A percentile compares a stretch with the other conserved stretches of the same genome.
These are phyloP conservation scores for Nicotiana sylvestris DNA, from an alignment of 257 asterid genomes.

Conservation along the genomic window DNA sequence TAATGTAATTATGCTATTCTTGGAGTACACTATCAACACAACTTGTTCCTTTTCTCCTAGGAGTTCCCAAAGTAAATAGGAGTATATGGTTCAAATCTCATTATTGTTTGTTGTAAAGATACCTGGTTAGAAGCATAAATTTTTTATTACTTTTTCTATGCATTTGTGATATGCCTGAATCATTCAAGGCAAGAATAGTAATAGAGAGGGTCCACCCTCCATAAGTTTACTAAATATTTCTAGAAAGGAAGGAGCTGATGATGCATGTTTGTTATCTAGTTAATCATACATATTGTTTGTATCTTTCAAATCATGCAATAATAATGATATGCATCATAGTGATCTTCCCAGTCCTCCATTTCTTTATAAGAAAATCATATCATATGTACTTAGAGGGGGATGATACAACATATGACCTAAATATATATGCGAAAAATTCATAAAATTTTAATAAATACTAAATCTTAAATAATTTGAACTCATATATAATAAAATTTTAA, in stretches of 20 bases:
- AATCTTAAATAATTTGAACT: too few species aligned
- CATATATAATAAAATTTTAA: too few species aligned
- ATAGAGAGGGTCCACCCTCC: constrained; percentile 5
- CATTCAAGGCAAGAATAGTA: background rate
- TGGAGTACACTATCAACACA: background rate
- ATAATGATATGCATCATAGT: background rate
- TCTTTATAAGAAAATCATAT: background rate
- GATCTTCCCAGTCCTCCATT: background rate
- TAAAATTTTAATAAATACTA: background rate
- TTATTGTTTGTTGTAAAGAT: background rate
- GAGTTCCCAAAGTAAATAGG: background rate
- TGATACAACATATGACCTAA: background rate
- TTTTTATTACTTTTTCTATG: background rate
- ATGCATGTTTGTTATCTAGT: background rate
- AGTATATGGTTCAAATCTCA: background rate
- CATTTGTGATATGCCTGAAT: constrained; percentile 3
- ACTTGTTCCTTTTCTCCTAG: background rate
- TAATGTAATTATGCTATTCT: constrained; percentile 3
- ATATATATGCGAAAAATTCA: too few species aligned
- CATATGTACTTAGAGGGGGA: background rate
- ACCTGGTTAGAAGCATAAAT: constrained; percentile 5
- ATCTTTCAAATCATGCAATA: background rate
- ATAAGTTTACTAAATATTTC: background rate
- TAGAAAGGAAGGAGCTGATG: background rate
- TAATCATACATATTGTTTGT: background rate